Base-by-base conservation (phyloP, 2,329 filamentous ascomycete genomes). In the Exophiala mesophila region DNA sequence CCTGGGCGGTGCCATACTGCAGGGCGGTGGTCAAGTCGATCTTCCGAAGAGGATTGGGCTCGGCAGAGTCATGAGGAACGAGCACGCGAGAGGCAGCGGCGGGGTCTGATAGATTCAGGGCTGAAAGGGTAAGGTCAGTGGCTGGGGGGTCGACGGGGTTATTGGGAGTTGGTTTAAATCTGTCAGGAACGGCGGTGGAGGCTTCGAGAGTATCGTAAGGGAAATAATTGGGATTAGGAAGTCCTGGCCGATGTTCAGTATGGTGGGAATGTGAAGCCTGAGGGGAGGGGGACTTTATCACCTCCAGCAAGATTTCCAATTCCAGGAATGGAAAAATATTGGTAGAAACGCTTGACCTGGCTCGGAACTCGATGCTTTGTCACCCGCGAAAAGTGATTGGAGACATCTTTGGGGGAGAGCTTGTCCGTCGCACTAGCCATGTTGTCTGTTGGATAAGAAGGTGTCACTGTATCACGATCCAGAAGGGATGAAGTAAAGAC, bases 191-290 rank as follows among this genome's bases (percentile, higher is more conserved):
- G 21, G 87, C 86, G 48, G 83, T 78, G 52, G 83, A 80, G 29
- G 88, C 86, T 65, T 94, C 87, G 50, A 96, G 78, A 1, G 88
- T 92, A 57, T 96, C 88, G 64, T 85, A 95, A 6, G 89, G 89
- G 59, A 96, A 96, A 67, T 87, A 87, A 44, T 76, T 76, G 28
- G 82, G 72, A 63, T 92, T 83, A 12, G 89, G 89, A 16, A 94
- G 76, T 47, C 87, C 86, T 89, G 50, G 20, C 34, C 24, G 24
- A n/a, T 36, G 31, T 54, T 29, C 48, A 12, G 23, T 26, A 6
- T 7, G 23, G 6, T 7, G 23, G 6, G 23, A 41, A 19, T 29
- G 29, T 33, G 18, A 26, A 5, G 19, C 38, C 12, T 21, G 31
- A 13, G 21, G 9, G 7, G 12, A 36, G 24, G 23, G 9, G 15